A percentile compares a stretch with the other conserved stretches of the same genome.
phyloP scores from a whole-genome alignment of 768 basidiomycete genomes.

The Naganishia onofrii region DNA sequence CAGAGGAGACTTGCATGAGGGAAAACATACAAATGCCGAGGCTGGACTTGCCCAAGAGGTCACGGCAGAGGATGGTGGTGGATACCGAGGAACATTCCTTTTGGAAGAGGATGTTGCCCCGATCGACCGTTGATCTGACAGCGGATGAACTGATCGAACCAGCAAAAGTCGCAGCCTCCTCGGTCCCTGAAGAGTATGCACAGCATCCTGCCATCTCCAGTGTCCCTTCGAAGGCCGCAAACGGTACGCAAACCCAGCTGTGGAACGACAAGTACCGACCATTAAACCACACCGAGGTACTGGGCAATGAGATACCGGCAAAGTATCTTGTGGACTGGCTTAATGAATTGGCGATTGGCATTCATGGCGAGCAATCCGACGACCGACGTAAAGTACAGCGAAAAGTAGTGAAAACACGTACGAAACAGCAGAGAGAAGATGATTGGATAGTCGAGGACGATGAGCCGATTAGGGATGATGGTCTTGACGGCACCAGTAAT shows the following conservation, averaged over 20 bases:
- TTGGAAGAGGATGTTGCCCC: constrained; percentile 21
- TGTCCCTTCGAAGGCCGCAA: constrained; percentile 1
- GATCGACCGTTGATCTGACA: not conserved
- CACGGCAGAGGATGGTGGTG: constrained; percentile 7
- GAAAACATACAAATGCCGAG: not conserved
- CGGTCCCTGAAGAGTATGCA: not conserved
- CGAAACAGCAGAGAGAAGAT: constrained; percentile 34
- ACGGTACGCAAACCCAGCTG: constrained; percentile 21
- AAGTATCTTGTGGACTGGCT: constrained; percentile 51
- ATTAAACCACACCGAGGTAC: constrained; percentile 38
- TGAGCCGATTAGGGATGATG: constrained; percentile 38
- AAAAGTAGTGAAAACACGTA: constrained; percentile 39
- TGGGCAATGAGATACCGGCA: constrained; percentile 49
- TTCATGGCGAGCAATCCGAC: constrained; percentile 10
- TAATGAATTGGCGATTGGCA: constrained; percentile 41
- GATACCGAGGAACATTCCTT: constrained; percentile 4
- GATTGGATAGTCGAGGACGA: constrained; percentile 52
- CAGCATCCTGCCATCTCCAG: constrained; percentile 9
- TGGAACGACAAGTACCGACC: constrained; percentile 51
- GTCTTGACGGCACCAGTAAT: not conserved
- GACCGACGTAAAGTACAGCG: constrained; percentile 39
- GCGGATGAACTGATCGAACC: not conserved
- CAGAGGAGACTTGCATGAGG: not conserved
- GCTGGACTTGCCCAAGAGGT: constrained; percentile 25
- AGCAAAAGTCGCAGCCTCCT: not conserved